phyloP scores from a whole-genome alignment of 371 early-diverging fungal genomes.

The Rhizopus microsporus region DNA sequence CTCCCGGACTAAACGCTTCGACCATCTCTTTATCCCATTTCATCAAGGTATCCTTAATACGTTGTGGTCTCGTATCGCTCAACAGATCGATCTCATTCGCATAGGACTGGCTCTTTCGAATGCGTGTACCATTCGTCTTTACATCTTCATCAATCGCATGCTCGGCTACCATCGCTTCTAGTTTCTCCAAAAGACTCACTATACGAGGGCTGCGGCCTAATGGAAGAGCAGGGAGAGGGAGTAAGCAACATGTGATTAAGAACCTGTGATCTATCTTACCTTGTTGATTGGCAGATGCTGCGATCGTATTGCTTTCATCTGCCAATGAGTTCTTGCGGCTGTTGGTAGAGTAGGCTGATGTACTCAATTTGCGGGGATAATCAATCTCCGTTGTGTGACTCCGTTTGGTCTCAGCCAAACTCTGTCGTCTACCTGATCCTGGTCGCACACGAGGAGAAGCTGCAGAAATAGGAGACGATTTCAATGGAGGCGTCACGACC shows the following conservation, averaged over 20 bases:
- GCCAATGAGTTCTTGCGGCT: slow-evolving; percentile 28
- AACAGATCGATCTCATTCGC: slow-evolving; percentile 2
- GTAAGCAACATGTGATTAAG: neutral
- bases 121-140: neutral
- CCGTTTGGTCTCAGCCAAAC: neutral
- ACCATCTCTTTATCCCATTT: slow-evolving; percentile 36
- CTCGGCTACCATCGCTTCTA: slow-evolving; percentile 38
- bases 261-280: neutral
- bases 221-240: neutral
- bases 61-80: slow-evolving; percentile 17
- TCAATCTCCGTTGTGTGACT: neutral
- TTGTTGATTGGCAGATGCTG: neutral
- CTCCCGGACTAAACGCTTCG: slow-evolving; percentile 25
- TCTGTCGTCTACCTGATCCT: neutral
- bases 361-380: slow-evolving; percentile 14
- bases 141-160: slow-evolving; percentile 27
- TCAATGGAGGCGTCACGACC: slow-evolving; percentile 14
- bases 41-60: slow-evolving; percentile 24
- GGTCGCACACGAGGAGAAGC: slow-evolving; percentile 30
- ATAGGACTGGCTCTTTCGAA: slow-evolving; percentile 15
- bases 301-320: neutral
- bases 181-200: slow-evolving; percentile 30
- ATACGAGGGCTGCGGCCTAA: slow-evolving; percentile 14
- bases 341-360: slow-evolving; percentile 5
- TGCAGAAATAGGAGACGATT: slow-evolving; percentile 13